A percentile compares a stretch with the other conserved stretches of the same genome.
Conservation (phyloP, 208 protist species). For the Trypanosoma platydactyli region DNA sequence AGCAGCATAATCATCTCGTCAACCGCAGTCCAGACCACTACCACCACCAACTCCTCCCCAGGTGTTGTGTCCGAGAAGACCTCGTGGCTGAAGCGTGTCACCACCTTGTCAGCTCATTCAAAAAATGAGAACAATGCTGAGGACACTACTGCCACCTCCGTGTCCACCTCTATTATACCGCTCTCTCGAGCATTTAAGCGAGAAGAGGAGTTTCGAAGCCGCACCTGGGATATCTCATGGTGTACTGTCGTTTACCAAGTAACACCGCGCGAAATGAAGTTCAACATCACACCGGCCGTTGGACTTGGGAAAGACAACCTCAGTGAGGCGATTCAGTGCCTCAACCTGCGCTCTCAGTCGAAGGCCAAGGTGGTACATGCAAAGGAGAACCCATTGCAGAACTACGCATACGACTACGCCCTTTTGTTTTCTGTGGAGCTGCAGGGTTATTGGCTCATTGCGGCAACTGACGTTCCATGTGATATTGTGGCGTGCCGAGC, state of each 20-base stretch:
- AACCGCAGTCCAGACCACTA: constrained; percentile 13
- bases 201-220: constrained; percentile 42
- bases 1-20: not conserved
- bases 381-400: constrained; percentile 78
- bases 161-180: not conserved
- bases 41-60: constrained; percentile 7
- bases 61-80: constrained; percentile 9
- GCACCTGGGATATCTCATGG: constrained; percentile 75
- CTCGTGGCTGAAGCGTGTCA: constrained; percentile 17
- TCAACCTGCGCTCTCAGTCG: constrained; percentile 45
- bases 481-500: constrained; percentile 85
- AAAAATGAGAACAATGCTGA: not conserved
- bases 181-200: constrained; percentile 37
- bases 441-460: constrained; percentile 87
- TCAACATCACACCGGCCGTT: constrained; percentile 73
- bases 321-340: constrained; percentile 65
- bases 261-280: constrained; percentile 86
- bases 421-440: constrained; percentile 82
- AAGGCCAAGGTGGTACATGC: constrained; percentile 27
- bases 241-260: constrained; percentile 90
- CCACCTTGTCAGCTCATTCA: not conserved
- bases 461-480: constrained; percentile 84
- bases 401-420: constrained; percentile 87
- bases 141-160: not conserved
- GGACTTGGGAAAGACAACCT: constrained; percentile 77